phyloP scores from a whole-genome alignment of 164 flowering plant genomes.

The Macadamia integrifolia region DNA sequence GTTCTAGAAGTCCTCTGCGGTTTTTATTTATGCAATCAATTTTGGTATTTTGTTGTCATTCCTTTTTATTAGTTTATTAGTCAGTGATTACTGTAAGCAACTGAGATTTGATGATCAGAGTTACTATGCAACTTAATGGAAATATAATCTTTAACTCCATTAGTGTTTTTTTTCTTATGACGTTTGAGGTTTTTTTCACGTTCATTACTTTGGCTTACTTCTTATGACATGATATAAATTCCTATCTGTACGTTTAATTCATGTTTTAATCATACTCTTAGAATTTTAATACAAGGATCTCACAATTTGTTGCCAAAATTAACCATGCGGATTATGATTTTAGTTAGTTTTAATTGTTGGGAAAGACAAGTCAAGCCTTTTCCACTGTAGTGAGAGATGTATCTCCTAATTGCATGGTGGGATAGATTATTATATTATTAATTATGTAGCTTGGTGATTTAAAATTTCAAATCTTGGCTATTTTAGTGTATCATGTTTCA shows the following conservation, averaged over 20 bases:
- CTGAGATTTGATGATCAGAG: too few species aligned
- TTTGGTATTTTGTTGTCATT: background rate
- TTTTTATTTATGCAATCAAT: conserved; percentile 8
- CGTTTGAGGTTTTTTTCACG: too few species aligned
- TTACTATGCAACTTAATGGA: too few species aligned
- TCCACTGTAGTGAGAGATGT: too few species aligned
- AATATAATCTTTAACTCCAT: background rate
- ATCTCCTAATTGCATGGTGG: background rate
- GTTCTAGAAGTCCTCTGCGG: conserved; percentile 5
- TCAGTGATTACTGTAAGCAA: background rate
- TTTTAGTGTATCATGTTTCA: too few species aligned
- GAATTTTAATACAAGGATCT: background rate
- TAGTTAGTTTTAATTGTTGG: background rate
- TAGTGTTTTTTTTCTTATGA: background rate
- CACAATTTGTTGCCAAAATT: background rate
- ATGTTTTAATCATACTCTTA: background rate
- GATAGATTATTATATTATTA: too few species aligned
- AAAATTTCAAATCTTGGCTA: conserved; percentile 59
- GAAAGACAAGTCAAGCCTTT: too few species aligned
- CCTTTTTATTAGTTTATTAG: background rate
- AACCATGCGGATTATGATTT: background rate
- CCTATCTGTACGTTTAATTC: background rate
- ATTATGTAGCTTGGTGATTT: conserved; percentile 37
- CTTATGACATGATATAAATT: background rate
- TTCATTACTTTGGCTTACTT: background rate